phyloP scores from a whole-genome alignment of 2,329 filamentous ascomycete species.

The Penicillium sp. region DNA sequence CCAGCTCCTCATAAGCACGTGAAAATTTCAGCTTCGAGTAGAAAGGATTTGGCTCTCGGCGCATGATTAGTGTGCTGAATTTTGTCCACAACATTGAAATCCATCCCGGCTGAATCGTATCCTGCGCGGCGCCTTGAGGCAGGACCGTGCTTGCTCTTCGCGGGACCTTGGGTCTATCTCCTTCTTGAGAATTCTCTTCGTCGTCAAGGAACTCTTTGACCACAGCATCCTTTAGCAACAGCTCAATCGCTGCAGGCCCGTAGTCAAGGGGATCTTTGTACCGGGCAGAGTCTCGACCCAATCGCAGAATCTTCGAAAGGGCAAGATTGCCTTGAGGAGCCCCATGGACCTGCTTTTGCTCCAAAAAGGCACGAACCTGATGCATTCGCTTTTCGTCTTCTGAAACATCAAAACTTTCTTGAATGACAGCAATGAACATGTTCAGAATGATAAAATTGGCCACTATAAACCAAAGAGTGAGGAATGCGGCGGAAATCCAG shows the following conservation, averaged over 20 bases:
- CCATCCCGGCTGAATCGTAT: constrained; percentile 57
- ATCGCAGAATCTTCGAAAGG: constrained; percentile 61
- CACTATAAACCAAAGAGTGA: constrained; percentile 94
- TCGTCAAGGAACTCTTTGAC: constrained; percentile 94
- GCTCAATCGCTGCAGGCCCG: constrained; percentile 87
- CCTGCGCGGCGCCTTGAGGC: constrained; percentile 36
- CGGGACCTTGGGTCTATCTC: constrained; percentile 24
- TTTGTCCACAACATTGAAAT: constrained; percentile 65
- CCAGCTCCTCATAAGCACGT: constrained; percentile 73
- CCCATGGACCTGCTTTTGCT: constrained; percentile 80
- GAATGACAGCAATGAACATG: constrained; percentile 99
- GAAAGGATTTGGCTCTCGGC: constrained; percentile 88
- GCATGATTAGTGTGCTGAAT: constrained; percentile 57
- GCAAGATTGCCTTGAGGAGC: constrained; percentile 68
- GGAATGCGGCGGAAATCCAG: constrained; percentile 89
- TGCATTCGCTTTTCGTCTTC: constrained; percentile 97
- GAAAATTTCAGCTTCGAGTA: constrained; percentile 78
- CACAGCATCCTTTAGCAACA: constrained; percentile 94
- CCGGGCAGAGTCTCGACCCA: constrained; percentile 63
- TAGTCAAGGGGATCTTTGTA: constrained; percentile 84
- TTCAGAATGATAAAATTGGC: constrained; percentile 95
- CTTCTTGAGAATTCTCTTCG: constrained; percentile 40
- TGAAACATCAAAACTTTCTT: constrained; percentile 98
- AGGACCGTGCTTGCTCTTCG: constrained; percentile 30
- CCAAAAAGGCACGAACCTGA: constrained; percentile 92